A percentile compares a stretch with the other conserved stretches of the same genome.
These are phyloP conservation scores for Epichloe hybrida DNA, from an alignment of 2,329 filamentous ascomycete species.

Conservation along the genomic window DNA sequence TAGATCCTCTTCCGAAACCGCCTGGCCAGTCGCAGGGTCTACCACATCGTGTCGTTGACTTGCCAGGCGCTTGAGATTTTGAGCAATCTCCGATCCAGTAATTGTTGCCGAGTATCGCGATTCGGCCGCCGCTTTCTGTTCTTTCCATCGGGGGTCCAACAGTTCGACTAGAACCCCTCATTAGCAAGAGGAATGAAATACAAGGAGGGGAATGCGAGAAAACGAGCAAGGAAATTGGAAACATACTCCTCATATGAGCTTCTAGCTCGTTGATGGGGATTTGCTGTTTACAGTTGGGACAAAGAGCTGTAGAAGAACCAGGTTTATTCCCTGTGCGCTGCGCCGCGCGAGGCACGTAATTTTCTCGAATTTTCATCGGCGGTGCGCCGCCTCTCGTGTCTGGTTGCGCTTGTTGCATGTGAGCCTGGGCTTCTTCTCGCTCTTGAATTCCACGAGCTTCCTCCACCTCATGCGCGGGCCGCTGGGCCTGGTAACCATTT, in stretches of 20 bases:
- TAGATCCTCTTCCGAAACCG: conserved; percentile 59
- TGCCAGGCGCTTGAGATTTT: conserved; percentile 88
- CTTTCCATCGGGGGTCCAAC: conserved; percentile 88
- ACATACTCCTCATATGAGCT: conserved; percentile 75
- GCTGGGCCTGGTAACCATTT: conserved; percentile 16
- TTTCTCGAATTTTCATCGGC: conserved; percentile 82
- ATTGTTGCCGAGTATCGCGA: conserved; percentile 75
- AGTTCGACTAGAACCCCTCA: conserved; percentile 54
- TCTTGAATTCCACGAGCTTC: conserved; percentile 52
- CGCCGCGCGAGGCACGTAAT: conserved; percentile 79
- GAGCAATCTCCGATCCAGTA: conserved; percentile 74
- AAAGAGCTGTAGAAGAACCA: conserved; percentile 56
- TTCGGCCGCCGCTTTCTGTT: conserved; percentile 82
- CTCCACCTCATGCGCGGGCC: conserved; percentile 42
- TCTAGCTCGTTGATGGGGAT: conserved; percentile 80
- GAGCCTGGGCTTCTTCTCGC: conserved; percentile 42
- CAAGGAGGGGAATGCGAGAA: neutral
- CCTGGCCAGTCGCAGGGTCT: conserved; percentile 55
- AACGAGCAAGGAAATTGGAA: neutral
- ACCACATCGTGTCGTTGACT: conserved; percentile 82
- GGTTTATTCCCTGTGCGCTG: conserved; percentile 55
- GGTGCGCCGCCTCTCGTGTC: conserved; percentile 55
- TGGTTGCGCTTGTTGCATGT: conserved; percentile 65
- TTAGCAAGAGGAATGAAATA: neutral
- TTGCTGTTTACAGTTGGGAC: conserved; percentile 85